A percentile compares a stretch with the other conserved stretches of the same genome.
phyloP scores from a whole-genome alignment of 1,139 yeast species.

The Blastobotrys persicus region DNA sequence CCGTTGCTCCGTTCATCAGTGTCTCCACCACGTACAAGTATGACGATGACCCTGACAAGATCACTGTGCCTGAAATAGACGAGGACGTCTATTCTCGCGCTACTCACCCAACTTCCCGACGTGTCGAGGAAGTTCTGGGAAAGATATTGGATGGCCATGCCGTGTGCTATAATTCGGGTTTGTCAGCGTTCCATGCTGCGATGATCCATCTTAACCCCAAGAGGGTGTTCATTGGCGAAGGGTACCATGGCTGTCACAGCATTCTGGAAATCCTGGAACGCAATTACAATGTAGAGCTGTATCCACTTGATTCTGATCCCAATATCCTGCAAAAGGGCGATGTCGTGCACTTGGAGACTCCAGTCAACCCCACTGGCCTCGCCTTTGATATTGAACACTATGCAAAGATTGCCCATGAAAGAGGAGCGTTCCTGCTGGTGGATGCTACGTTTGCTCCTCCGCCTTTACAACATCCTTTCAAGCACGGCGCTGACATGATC shows the following conservation, averaged over 20 bases:
- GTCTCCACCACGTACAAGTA: conserved; percentile 78
- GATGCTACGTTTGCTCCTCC: conserved; percentile 96
- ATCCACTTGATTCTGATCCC: conserved; percentile 49
- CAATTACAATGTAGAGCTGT: conserved; percentile 55
- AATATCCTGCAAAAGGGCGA: conserved; percentile 62
- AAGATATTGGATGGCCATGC: conserved; percentile 52
- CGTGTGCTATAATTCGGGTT: conserved; percentile 72
- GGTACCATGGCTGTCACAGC: conserved; percentile 83
- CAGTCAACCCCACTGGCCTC: conserved; percentile 80
- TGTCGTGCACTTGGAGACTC: conserved; percentile 79
- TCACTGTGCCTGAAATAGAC: conserved; percentile 38
- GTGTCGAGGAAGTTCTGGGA: conserved; percentile 66
- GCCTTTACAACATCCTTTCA: conserved; percentile 78
- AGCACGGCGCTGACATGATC: conserved; percentile 75
- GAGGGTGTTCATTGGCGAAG: conserved; percentile 68
- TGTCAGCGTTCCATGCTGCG: conserved; percentile 77
- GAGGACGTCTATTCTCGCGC: conserved; percentile 59
- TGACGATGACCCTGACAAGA: conserved; percentile 52
- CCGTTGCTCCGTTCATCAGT: conserved; percentile 78
- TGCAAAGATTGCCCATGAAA: conserved; percentile 65
- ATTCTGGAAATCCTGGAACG: conserved; percentile 62
- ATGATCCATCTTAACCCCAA: conserved; percentile 72
- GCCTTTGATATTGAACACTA: conserved; percentile 60
- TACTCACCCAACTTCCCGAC: conserved; percentile 66
- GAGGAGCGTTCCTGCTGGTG: conserved; percentile 65